Evolutionary conservation across 129 eudicot species (phyloP), one percentile per base, ranked within the genome.

Genomic region (Artemisia argyi): DNA sequence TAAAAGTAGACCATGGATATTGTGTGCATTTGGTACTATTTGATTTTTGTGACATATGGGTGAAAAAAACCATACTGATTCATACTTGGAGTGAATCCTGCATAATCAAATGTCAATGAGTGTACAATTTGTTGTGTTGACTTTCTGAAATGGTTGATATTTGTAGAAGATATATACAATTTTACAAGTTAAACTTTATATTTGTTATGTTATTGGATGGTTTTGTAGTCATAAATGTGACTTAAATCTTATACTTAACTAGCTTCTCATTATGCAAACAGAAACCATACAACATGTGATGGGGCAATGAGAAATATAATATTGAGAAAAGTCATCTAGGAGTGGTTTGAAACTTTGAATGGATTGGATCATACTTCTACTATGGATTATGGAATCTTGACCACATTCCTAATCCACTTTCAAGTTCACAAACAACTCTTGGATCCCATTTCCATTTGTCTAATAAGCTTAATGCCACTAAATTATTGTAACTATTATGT

Each of bases 391-490:
- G 48, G 73, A 71, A 78, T 72, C 71, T 71, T 65, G 49, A 64
- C 44, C 62, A 26, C 61, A 28, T 71, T 55, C 82, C 82, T 66
- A 65, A 73, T 78, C 82, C 82, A 71, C 78, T 78, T 71, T 72
- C 42, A 69, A 54, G 72, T 71, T 72, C 42, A 54, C 76, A 72
- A 26, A 35, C n/a, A 44, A 16, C 24, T 61, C 18, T 69, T 53
- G 60, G 69, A 70, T 60, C 22, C 60, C 56, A 70, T 50, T 51
- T 69, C 2, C 32, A 16, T 17, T 35, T 51, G n/a, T 39, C 17
- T 0, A 46, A 7, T 10, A 57, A 39, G 46, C 0, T 7, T 39
- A 39, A 39, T 39, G 0, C 1, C 46, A 39, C 10, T 35, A 5
- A 5, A 11, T 10, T 26, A 60, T 59, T 26, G 62, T 57, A 58